These are phyloP conservation scores for Phytophthora kernoviae DNA, from an alignment of 352 stramenopile species.

Conservation along the genomic window DNA sequence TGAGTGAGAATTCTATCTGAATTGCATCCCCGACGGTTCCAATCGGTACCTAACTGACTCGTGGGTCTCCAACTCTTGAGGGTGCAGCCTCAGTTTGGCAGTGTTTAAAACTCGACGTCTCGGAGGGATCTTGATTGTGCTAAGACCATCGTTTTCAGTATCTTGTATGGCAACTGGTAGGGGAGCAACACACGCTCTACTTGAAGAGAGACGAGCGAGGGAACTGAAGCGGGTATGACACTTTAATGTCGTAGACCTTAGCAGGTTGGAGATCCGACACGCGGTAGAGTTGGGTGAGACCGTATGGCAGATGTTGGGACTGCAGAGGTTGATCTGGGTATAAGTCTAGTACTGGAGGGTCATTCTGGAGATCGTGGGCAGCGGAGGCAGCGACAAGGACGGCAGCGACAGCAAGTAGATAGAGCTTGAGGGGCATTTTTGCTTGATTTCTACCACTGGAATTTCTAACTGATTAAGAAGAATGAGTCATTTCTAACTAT, in stretches of 20 bases:
- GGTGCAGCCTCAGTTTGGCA: constrained; percentile 63
- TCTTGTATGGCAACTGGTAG: constrained; percentile 16
- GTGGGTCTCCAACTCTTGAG: constrained; percentile 43
- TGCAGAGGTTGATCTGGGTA: constrained; percentile 48
- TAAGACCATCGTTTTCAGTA: constrained; percentile 11
- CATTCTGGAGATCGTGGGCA: background rate
- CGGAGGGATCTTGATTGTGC: constrained; percentile 25
- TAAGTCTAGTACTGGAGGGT: constrained; percentile 24
- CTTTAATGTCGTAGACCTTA: constrained; percentile 77
- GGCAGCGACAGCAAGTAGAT: background rate
- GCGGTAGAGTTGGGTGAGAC: constrained; percentile 53
- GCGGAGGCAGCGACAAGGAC: background rate
- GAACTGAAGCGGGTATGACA: constrained; percentile 72
- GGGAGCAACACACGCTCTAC: constrained; percentile 45
- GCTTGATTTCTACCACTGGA: too few relatives aligned
- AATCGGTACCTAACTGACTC: constrained; percentile 35
- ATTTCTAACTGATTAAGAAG: too few relatives aligned
- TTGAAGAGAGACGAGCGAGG: constrained; percentile 57
- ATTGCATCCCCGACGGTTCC: constrained; percentile 22
- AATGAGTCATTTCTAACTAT: too few relatives aligned
- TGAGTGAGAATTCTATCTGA: constrained; percentile 52
- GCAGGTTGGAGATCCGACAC: constrained; percentile 47
- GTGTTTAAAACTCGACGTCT: constrained; percentile 64
- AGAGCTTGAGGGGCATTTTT: too few relatives aligned
- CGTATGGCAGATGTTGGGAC: constrained; percentile 48